A percentile compares a stretch with the other conserved stretches of the same genome.
These are phyloP conservation scores for Fusarium sp. DNA, from an alignment of 2,329 filamentous ascomycete genomes.

Conservation along the genomic window DNA sequence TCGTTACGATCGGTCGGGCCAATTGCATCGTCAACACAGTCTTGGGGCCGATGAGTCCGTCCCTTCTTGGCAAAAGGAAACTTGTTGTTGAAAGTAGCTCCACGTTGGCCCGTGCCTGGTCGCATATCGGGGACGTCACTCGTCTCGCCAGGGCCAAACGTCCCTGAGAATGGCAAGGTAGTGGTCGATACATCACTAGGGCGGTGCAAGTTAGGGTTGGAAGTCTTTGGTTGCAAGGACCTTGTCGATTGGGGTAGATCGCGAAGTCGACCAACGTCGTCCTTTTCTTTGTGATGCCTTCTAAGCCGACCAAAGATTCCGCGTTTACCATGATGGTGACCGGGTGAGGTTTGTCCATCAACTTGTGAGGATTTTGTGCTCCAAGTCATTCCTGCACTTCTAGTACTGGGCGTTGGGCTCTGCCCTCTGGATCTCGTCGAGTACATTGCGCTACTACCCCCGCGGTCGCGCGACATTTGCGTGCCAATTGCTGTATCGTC, in stretches of 20 bases:
- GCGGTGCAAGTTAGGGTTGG: conserved; percentile 59
- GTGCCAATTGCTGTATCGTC: conserved; percentile 71
- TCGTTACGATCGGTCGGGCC: conserved; percentile 69
- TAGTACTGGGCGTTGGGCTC: conserved; percentile 83
- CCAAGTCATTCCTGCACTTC: conserved; percentile 62
- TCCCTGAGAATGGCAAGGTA: conserved; percentile 48
- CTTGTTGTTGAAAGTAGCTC: conserved; percentile 70
- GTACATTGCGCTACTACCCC: conserved; percentile 63
- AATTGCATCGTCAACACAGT: conserved; percentile 68
- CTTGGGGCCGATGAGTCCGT: conserved; percentile 58
- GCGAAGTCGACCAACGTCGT: conserved; percentile 54
- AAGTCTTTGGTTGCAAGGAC: conserved; percentile 63
- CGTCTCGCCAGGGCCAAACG: conserved; percentile 43
- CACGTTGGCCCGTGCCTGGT: conserved; percentile 47
- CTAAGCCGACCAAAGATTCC: conserved; percentile 63
- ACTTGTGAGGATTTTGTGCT: conserved; percentile 61
- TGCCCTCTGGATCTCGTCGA: conserved; percentile 70
- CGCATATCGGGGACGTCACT: conserved; percentile 47
- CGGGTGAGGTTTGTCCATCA: conserved; percentile 70
- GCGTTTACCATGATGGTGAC: conserved; percentile 63
- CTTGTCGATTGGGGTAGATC: conserved; percentile 64
- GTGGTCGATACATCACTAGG: conserved; percentile 53
- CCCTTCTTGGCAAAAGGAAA: conserved; percentile 71
- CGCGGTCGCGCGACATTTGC: conserved; percentile 59
- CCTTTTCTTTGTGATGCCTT: conserved; percentile 66